Base-by-base conservation (phyloP, 179 eudicot genomes). In the Camellia oleifera region DNA sequence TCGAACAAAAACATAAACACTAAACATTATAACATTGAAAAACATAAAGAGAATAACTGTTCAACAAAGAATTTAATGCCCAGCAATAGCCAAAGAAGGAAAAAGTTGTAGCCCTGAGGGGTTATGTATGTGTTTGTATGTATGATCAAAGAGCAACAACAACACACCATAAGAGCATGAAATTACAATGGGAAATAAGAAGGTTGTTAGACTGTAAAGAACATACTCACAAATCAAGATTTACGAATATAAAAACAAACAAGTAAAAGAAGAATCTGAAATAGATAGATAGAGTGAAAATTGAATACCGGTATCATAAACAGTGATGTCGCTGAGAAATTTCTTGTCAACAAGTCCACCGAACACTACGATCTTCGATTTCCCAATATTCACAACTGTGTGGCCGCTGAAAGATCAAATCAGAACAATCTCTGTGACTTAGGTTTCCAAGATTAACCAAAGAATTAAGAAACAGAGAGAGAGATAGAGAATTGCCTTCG, bases 301-400 rank as follows among this genome's bases (percentile, higher is more conserved):
- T 17, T 9, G 26, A 64, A 9, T 82, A 95, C 98, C 99, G 69
- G 92, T 89, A 82, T 96, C 99, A 77, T 87, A 96, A 78, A 96
- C 97, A 64, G 76, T 72, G 70, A 88, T 84, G 79, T 94, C 98
- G 68, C 79, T 85, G 85, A 92, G 92, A 80, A 94, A 96, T 7
- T 89, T 94, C 86, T 96, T 96, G 80, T 92, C 96, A 56, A 90
- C 82, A 2, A 96, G 86, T 18, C 99, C 99, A 53, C 99, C 98
- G 69, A 96, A 96, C 62, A 96, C 69, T 13, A 96, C 91, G 67
- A 96, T 78, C 89, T 96, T 96, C 66, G 99, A 91, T 48, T 89
- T 89, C 50, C 96, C 97, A 32, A 95, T 84, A 70, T 90, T 94
- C 18, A 94, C 98, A 75, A 92, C 92, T 64, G 91, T 94, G 83